A percentile compares a stretch with the other conserved stretches of the same genome.
Conservation (phyloP, 306 rosid species). For the Lathyrus oleraceus region DNA sequence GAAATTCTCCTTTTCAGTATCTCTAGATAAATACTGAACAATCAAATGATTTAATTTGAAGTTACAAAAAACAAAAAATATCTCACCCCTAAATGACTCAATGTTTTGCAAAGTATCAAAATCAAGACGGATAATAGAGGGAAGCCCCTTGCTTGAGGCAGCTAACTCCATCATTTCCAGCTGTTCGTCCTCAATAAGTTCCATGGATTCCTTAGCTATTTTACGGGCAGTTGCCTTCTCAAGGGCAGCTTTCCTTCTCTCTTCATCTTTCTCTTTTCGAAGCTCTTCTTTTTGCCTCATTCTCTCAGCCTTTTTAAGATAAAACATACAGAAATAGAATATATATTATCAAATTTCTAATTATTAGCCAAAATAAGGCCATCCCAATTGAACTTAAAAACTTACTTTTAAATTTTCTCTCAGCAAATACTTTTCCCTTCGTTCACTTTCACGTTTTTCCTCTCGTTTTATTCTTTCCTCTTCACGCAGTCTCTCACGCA, state of each 20-base stretch:
- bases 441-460: conserved; percentile 81
- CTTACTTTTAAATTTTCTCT: conserved; percentile 76
- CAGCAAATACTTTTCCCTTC: conserved; percentile 81
- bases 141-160: conserved; percentile 73
- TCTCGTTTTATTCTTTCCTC: conserved; percentile 83
- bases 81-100: conserved; percentile 78
- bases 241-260: conserved; percentile 88
- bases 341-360: conserved; percentile 29
- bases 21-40: conserved; percentile 6
- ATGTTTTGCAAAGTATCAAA: conserved; percentile 81
- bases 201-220: conserved; percentile 95
- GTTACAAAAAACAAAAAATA: conserved; percentile 6
- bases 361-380: conserved; percentile 23
- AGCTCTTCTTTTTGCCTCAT: conserved; percentile 86
- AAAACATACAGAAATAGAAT: conserved; percentile 26
- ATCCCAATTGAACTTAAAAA: conserved; percentile 19
- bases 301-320: conserved; percentile 73
- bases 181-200: conserved; percentile 96
- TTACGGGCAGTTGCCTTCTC: conserved; percentile 95
- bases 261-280: conserved; percentile 87
- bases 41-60: neutral
- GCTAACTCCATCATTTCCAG: conserved; percentile 97
- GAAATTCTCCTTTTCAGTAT: conserved; percentile 1
- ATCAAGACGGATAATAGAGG: conserved; percentile 83
- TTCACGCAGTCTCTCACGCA: conserved; percentile 89